Base-by-base conservation (phyloP, 306 rosid species). In the Gillenia trifoliata region DNA sequence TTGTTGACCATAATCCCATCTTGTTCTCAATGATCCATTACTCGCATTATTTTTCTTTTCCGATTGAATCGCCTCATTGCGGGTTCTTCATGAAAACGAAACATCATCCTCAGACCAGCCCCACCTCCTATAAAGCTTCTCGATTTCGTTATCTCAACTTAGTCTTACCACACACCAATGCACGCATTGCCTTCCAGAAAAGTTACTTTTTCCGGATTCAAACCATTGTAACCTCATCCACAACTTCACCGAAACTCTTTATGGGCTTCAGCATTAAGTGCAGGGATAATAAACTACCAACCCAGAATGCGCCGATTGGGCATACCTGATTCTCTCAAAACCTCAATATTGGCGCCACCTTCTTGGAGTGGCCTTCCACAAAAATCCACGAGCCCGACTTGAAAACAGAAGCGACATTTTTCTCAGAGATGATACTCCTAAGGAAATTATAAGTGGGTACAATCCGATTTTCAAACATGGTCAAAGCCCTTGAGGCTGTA, bases 61-160 rank as follows among this genome's bases (percentile, higher is more conserved):
- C n/a, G n/a, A n/a, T n/a, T n/a, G n/a, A n/a, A n/a, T n/a, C n/a
- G n/a, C n/a, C n/a, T n/a, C n/a, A n/a, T n/a, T n/a, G n/a, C n/a
- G n/a, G n/a, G n/a, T n/a, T n/a, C n/a, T n/a, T n/a, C n/a, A n/a
- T n/a, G n/a, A n/a, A n/a, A n/a, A n/a, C n/a, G n/a, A n/a, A n/a
- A n/a, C n/a, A n/a, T n/a, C 61, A 22, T 10, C 61, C 8, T 55
- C 61, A 22, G 61, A 55, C 61, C 81, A 90, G 19, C 92, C 95
- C 89, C 89, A 90, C n/a, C 50, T 87, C 80, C 66, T 84, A 54
- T 15, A 4, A 30, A 36, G n/a, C 49, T 9, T 64, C 67, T n/a
- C n/a, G n/a, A n/a, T n/a, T n/a, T n/a, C n/a, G n/a, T n/a, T n/a
- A n/a, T n/a, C n/a, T n/a, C n/a, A n/a, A n/a, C n/a, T n/a, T n/a